These are phyloP conservation scores for Blastobotrys americana DNA, from an alignment of 805 yeast species.

Conservation along the genomic window DNA sequence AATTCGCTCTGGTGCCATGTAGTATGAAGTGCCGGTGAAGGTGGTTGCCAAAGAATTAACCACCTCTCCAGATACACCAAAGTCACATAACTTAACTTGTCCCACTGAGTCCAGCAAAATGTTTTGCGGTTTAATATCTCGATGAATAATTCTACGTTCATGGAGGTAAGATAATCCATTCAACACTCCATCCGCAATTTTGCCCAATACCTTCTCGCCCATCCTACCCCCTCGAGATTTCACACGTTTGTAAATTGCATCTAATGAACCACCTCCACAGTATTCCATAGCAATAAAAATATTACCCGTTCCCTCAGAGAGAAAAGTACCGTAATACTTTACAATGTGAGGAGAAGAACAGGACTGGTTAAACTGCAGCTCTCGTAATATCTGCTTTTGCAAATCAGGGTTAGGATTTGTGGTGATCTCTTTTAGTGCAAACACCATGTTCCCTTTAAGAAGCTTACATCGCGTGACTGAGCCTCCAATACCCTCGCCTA, in stretches of 20 bases:
- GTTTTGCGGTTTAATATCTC: slow-evolving; percentile 95
- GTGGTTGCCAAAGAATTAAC: slow-evolving; percentile 93
- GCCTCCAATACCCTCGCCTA: slow-evolving; percentile 97
- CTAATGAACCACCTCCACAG: slow-evolving; percentile 89
- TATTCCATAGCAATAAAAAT: slow-evolving; percentile 95
- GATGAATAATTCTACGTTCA: slow-evolving; percentile 78
- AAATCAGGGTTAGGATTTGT: slow-evolving; percentile 77
- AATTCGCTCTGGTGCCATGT: slow-evolving; percentile 98
- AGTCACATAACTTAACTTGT: slow-evolving; percentile 87
- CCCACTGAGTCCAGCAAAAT: slow-evolving; percentile 71
- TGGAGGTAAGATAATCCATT: slow-evolving; percentile 83
- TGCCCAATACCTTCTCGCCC: slow-evolving; percentile 88
- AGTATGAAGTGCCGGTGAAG: slow-evolving; percentile 93
- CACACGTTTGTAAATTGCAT: slow-evolving; percentile 79
- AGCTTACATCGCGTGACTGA: slow-evolving; percentile 74
- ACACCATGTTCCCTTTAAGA: slow-evolving; percentile 50
- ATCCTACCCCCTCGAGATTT: slow-evolving; percentile 72
- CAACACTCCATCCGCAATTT: slow-evolving; percentile 79
- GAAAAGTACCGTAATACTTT: slow-evolving; percentile 85
- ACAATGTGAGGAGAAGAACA: slow-evolving; percentile 83
- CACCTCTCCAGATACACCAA: slow-evolving; percentile 96
- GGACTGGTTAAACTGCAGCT: slow-evolving; percentile 76
- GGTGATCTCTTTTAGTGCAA: slow-evolving; percentile 74
- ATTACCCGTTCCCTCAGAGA: slow-evolving; percentile 66
- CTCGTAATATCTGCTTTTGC: slow-evolving; percentile 85